Evolutionary conservation across 129 eudicot species (phyloP).

Genomic region (Centella asiatica): DNA sequence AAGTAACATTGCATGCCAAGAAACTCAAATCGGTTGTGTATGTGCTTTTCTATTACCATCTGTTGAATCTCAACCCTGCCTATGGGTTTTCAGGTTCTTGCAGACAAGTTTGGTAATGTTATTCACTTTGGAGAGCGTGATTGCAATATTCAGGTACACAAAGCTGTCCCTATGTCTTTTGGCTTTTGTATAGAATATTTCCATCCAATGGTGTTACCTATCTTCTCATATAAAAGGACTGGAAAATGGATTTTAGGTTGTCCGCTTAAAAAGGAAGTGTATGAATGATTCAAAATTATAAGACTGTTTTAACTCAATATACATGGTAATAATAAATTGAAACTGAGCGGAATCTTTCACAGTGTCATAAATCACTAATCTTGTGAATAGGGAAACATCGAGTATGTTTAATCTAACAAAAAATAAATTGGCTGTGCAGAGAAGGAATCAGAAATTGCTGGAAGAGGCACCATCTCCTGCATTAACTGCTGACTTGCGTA

Average conservation of each 20-base stretch:
- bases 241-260: neutral
- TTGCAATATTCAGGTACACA: constrained; percentile 93
- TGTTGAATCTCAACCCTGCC: neutral
- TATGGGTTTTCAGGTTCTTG: constrained; percentile 62
- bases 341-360: no score
- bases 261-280: neutral
- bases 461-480: constrained; percentile 99
- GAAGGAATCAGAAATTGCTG: constrained; percentile 94
- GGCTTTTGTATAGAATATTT: neutral
- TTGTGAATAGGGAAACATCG: no score
- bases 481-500: constrained; percentile 82
- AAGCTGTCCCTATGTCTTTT: constrained; percentile 5
- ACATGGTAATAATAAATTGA: no score
- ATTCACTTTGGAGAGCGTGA: constrained; percentile 99
- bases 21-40: no score
- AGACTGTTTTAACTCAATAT: no score
- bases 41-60: no score
- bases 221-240: no score
- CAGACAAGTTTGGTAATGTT: constrained; percentile 94
- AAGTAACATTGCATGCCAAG: no score
- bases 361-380: no score
- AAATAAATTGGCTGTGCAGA: constrained; percentile 45
- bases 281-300: neutral
- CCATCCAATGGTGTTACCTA: no score
- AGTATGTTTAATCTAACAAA: no score